Percentiles rank a stretch among this genome's conserved stretches.
Conservation (phyloP, 345 rosid species). For the Gossypium australe region DNA sequence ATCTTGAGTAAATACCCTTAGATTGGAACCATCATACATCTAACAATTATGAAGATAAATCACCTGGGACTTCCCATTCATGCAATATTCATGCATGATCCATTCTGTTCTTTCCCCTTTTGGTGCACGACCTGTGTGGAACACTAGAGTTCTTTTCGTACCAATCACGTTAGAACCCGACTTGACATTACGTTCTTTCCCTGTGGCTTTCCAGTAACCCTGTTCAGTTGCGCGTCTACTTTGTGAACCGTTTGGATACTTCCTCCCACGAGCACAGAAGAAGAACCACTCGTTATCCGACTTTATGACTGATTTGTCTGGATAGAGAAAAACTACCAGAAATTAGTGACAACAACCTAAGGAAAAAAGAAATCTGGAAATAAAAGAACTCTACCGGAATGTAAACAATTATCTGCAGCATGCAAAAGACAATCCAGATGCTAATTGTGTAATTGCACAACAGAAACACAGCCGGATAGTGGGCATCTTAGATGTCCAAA, state of each 20-base stretch:
- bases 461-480: not conserved
- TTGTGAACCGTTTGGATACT: constrained; percentile 78
- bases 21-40: not conserved
- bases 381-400: not conserved
- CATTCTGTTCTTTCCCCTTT: constrained; percentile 90
- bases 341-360: constrained; percentile 5
- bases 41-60: not conserved
- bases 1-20: not conserved
- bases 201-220: constrained; percentile 95
- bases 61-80: constrained; percentile 61
- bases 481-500: not conserved
- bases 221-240: constrained; percentile 69
- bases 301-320: constrained; percentile 56
- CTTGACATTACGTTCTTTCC: constrained; percentile 75
- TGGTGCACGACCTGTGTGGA: constrained; percentile 87
- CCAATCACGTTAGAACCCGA: constrained; percentile 55
- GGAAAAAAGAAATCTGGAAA: not conserved
- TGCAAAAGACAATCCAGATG: not conserved
- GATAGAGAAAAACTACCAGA: constrained; percentile 8
- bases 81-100: constrained; percentile 88
- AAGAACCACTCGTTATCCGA: constrained; percentile 92
- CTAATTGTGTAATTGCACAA: not conserved
- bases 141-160: constrained; percentile 83
- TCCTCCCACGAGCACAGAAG: constrained; percentile 81
- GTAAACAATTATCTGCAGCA: not conserved